Percentiles rank a stretch among this genome's conserved stretches.
Evolutionary conservation across 2,329 filamentous ascomycete species (phyloP).

Genomic region (Fusarium anguioides): DNA sequence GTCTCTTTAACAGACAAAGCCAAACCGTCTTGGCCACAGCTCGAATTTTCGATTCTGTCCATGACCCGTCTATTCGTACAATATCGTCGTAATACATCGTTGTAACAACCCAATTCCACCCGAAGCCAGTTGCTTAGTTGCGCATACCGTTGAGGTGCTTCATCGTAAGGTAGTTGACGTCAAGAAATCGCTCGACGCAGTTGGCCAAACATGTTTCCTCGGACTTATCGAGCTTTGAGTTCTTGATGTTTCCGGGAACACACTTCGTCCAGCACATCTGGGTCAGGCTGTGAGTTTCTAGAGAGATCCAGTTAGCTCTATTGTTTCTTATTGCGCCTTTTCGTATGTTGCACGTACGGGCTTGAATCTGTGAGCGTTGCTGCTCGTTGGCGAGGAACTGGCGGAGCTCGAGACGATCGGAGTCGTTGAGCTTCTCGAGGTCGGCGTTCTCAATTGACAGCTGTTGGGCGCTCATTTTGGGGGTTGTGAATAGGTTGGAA

Average conservation of each 20-base stretch:
- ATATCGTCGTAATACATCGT: conserved; percentile 4
- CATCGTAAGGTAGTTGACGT: conserved; percentile 86
- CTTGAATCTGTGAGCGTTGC: conserved; percentile 78
- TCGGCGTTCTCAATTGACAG: conserved; percentile 66
- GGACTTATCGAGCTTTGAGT: conserved; percentile 75
- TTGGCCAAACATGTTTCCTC: conserved; percentile 90
- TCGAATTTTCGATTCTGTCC: neutral
- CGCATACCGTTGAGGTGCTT: conserved; percentile 79
- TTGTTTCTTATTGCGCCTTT: neutral
- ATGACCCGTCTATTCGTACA: conserved; percentile 36
- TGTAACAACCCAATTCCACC: neutral
- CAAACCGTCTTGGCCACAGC: neutral
- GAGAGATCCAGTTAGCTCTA: conserved; percentile 15
- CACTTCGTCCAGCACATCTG: conserved; percentile 97
- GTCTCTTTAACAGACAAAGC: conserved; percentile 1
- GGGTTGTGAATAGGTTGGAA: conserved; percentile 1
- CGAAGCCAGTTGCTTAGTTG: conserved; percentile 10
- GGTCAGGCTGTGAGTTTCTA: conserved; percentile 66
- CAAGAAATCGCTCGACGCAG: conserved; percentile 94
- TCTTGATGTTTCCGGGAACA: conserved; percentile 78
- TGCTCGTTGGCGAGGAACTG: conserved; percentile 86
- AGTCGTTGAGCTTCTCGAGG: conserved; percentile 78
- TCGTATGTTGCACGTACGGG: conserved; percentile 60
- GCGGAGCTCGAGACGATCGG: conserved; percentile 88
- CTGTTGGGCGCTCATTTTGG: conserved; percentile 52